Evolutionary conservation across 345 rosid genomes (phyloP).

Genomic region (Nephelium lappaceum): DNA sequence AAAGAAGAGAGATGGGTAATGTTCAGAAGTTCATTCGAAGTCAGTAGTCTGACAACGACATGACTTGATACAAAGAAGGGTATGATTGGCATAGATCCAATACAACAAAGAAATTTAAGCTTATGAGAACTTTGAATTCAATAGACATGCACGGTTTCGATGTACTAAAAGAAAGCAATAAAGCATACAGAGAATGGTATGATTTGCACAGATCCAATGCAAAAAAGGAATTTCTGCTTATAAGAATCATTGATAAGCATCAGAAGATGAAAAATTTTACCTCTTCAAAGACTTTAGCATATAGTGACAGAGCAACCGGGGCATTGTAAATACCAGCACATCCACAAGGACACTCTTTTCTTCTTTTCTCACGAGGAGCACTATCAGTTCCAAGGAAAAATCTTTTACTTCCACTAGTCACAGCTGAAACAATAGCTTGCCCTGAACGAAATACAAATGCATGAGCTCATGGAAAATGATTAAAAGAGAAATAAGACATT

Average conservation of each 20-base stretch:
- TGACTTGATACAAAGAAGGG: not conserved
- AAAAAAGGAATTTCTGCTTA: not conserved
- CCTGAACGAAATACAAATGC: slow-evolving; percentile 45
- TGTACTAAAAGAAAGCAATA: not conserved
- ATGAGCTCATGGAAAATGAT: slow-evolving; percentile 10
- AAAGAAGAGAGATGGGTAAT: not conserved
- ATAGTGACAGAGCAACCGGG: slow-evolving; percentile 66
- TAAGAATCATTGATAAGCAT: not conserved
- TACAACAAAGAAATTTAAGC: not conserved
- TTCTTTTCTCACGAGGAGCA: slow-evolving; percentile 87
- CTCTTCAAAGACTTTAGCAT: slow-evolving; percentile 84
- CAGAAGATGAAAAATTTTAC: slow-evolving; percentile 33
- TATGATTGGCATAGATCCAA: not conserved
- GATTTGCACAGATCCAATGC: too few relatives aligned
- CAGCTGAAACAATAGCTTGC: slow-evolving; percentile 83
- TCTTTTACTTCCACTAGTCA: slow-evolving; percentile 85
- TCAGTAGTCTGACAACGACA: not conserved
- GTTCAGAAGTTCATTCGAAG: not conserved
- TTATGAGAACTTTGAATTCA: too few relatives aligned
- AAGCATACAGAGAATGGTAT: too few relatives aligned
- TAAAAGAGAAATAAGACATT: not conserved
- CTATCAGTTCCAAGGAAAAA: slow-evolving; percentile 98
- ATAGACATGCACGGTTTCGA: not conserved
- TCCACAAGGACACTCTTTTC: slow-evolving; percentile 84
- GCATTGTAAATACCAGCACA: slow-evolving; percentile 93